Percentiles rank a stretch among this genome's conserved stretches.
Conservation (phyloP, 441 rosid species). For the Eugenia klotzschiana region DNA sequence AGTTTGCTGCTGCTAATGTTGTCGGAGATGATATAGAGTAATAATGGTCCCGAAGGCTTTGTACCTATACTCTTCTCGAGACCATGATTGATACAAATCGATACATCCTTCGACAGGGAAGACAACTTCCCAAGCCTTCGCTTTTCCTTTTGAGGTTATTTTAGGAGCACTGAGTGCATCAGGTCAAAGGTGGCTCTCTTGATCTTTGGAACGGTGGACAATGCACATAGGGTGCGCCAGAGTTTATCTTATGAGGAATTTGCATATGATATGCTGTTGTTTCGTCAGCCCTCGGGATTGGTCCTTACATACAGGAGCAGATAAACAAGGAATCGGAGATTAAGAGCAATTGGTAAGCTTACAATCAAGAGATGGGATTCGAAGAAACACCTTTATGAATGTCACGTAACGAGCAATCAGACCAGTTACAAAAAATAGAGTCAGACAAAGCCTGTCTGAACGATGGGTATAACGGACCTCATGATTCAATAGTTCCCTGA, state of each 20-base stretch:
- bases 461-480: background rate
- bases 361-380: background rate
- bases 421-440: background rate
- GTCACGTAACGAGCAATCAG: background rate
- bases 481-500: background rate
- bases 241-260: background rate
- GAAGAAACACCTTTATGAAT: background rate
- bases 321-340: background rate
- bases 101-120: background rate
- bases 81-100: background rate
- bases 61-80: too few relatives aligned
- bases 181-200: background rate
- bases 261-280: background rate
- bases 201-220: background rate
- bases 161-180: background rate
- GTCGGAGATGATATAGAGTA: conserved; percentile 40
- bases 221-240: background rate
- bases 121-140: background rate
- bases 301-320: background rate
- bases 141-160: background rate
- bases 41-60: conserved; percentile 27
- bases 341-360: background rate
- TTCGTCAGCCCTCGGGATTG: background rate
- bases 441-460: background rate
- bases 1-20: conserved; percentile 23